Conservation (phyloP, 2,329 filamentous ascomycete genomes). For the Dactylonectria macrodidyma region DNA sequence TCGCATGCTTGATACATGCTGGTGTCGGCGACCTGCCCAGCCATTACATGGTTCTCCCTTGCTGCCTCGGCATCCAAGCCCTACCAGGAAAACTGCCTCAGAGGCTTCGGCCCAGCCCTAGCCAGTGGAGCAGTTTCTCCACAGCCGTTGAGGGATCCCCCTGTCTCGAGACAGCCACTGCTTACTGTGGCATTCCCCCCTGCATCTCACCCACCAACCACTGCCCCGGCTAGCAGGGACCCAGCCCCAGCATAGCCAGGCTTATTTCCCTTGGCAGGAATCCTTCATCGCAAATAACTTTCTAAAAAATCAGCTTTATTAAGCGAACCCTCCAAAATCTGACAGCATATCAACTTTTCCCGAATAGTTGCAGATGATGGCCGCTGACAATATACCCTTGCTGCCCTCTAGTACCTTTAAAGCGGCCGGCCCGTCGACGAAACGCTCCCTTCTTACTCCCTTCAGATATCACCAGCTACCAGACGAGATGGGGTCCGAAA, state of each 20-base stretch:
- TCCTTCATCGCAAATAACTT: background rate
- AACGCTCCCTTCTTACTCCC: background rate
- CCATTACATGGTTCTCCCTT: no score
- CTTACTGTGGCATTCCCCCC: background rate
- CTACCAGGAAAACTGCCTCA: no score
- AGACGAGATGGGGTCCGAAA: slow-evolving; percentile 1
- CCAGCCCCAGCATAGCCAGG: background rate
- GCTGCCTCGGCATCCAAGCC: no score
- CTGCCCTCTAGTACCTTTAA: background rate
- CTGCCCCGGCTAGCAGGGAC: background rate
- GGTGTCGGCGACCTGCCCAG: no score
- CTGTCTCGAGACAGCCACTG: background rate
- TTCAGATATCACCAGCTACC: background rate
- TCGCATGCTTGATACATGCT: no score
- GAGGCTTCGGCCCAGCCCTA: no score
- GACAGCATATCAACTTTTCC: background rate
- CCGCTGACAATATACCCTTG: background rate
- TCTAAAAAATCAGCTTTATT: background rate
- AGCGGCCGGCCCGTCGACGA: background rate
- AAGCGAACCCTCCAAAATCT: background rate
- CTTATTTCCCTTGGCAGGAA: slow-evolving; percentile 1
- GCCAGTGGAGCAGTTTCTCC: no score
- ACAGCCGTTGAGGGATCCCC: background rate
- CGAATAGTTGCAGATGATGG: background rate
- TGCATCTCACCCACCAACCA: background rate